Base-by-base conservation (phyloP, 306 rosid genomes). In the Psophocarpus tetragonolobus region DNA sequence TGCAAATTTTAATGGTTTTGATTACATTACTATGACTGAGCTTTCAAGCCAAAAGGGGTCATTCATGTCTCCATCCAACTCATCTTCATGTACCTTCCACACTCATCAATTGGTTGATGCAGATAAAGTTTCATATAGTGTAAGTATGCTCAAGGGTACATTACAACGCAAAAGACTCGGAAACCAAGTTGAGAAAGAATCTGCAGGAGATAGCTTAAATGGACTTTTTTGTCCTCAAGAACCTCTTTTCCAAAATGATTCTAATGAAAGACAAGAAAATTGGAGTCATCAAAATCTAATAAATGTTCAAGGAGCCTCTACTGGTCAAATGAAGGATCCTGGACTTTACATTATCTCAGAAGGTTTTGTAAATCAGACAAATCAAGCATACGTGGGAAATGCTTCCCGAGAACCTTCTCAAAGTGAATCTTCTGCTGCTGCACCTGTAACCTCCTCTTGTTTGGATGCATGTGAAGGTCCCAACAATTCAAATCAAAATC, bases 351-450 rank as follows among this genome's bases (percentile, higher is more conserved):
- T 85, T 78, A 90, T 78, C 20, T 51, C 89, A 58, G 92, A 94
- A 71, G 91, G 91, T 78, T 90, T 92, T 66, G 77, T 82, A 73
- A 89, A 90, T 82, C 86, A 87, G 9, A 69, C 75, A 61, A 90
- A 84, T 81, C 90, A 82, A 17, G 72, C 85, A 36, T 89, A 87
- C 18, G 32, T 71, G 2, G 85, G 93, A 73, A 80, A 85, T 71
- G 86, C 76, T 85, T 92, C 98, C 5, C 87, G 69, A 56, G 98
- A 92, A 80, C 95, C 92, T 74, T 92, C 97, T 74, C 98, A 90
- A 81, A 92, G 97, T 39, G 98, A 94, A 88, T 92, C 98, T 17
- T 94, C 98, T 77, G 93, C 91, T 51, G 98, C 96, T 66, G 96
- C 96, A 33, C 96, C 96, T 3, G 92, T 88, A 32, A 81, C 88